Evolutionary conservation across 2,329 filamentous ascomycete species (phyloP).

Genomic region (Sphaceloma murrayae): DNA sequence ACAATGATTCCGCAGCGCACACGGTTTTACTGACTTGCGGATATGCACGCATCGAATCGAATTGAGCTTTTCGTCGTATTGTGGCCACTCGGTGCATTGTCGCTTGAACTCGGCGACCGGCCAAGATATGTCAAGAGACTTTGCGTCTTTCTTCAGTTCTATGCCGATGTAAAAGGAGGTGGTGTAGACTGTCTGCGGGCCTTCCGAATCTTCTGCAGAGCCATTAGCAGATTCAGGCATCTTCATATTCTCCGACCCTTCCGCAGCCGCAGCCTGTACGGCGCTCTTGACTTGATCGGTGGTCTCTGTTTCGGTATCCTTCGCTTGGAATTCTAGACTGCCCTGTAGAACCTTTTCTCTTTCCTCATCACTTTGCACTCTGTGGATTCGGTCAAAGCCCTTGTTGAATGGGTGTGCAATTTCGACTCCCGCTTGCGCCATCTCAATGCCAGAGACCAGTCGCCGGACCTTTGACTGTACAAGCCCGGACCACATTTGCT

Average conservation of each 20-base stretch:
- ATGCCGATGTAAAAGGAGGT: slow-evolving; percentile 92
- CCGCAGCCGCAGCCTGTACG: slow-evolving; percentile 40
- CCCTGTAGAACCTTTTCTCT: slow-evolving; percentile 54
- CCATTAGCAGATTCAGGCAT: slow-evolving; percentile 28
- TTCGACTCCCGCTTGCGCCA: slow-evolving; percentile 62
- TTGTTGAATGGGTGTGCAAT: slow-evolving; percentile 89
- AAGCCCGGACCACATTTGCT: slow-evolving; percentile 80
- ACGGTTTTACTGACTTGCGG: slow-evolving; percentile 57
- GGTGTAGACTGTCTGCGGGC: slow-evolving; percentile 58
- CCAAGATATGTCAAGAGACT: slow-evolving; percentile 65
- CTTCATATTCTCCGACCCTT: slow-evolving; percentile 34
- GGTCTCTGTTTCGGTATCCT: slow-evolving; percentile 46
- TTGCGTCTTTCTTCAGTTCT: slow-evolving; percentile 58
- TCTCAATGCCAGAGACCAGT: slow-evolving; percentile 73
- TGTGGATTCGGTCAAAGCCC: slow-evolving; percentile 75
- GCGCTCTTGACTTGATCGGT: slow-evolving; percentile 44
- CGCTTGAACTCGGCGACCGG: slow-evolving; percentile 80
- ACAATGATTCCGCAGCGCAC: slow-evolving; percentile 4
- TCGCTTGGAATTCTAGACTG: slow-evolving; percentile 51
- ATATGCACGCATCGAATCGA: slow-evolving; percentile 74
- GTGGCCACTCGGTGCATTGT: slow-evolving; percentile 65
- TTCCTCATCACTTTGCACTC: slow-evolving; percentile 53
- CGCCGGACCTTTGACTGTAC: slow-evolving; percentile 89
- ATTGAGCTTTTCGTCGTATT: slow-evolving; percentile 65
- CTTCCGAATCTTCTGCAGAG: slow-evolving; percentile 31